Base-by-base conservation (phyloP, 2,329 filamentous ascomycete species). In the Niveomyces coronatus region DNA sequence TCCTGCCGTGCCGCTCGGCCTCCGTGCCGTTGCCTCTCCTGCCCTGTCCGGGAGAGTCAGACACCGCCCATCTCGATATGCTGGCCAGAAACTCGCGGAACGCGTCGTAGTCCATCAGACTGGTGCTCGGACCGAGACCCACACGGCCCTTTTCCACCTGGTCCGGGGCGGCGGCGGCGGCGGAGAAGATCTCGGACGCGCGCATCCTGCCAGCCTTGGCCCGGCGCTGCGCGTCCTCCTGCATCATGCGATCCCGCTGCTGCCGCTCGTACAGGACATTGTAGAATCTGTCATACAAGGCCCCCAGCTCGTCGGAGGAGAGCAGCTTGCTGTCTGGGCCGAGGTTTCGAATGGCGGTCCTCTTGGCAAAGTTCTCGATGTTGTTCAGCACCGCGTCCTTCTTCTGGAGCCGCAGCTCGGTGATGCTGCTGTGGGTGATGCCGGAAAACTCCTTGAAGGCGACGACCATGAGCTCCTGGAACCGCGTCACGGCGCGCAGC, bases 401-500 rank as follows among this genome's bases (percentile, higher is more conserved):
- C 61, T 96, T 93, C 61, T 88, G 94, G 28, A 84, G 70, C 16
- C 91, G 79, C 53, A 93, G 73, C 47, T 96, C 91, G 1, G 82
- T 83, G 44, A 98, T 88, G 35, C 82, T 94, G 53, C 79, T 82
- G 55, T 98, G 89, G 0, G 91, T 98, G 49, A 98, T 94, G 28
- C 81, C 85, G 0, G 89, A 83, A 54, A 98, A 98, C 54, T 98
- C 91, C 50, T 95, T 96, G 64, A 98, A 98, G 1, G 91, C 91
- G 15, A 96, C 91, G 3, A 98, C 91, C 88, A 98, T 96, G 41
- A 98, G 74, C 58, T 96, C 91, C 53, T 98, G 91, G 56, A 98
- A 98, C 32, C 85, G 77, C 5, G 93, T 98, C 38, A 98, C 91
- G 0, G 88, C 86, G 37, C 89, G 76, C 37, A 96, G 68, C 62